Percentiles rank a stretch among this genome's conserved stretches.
These are phyloP conservation scores for Nicotiana knightiana DNA, from an alignment of 257 asterid genomes.

Conservation along the genomic window DNA sequence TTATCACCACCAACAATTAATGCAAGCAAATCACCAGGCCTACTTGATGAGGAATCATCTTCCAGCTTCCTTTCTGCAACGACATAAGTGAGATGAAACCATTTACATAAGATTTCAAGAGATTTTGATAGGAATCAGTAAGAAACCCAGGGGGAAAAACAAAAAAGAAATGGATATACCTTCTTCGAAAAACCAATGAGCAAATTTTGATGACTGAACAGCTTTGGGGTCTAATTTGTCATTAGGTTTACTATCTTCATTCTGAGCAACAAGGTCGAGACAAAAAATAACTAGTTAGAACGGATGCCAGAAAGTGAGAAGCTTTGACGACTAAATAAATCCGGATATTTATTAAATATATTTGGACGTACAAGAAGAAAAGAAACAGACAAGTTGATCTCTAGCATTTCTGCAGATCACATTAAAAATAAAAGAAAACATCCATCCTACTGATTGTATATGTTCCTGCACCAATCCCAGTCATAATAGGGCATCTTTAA, in stretches of 20 bases:
- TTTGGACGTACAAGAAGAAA: neutral
- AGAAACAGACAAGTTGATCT: neutral
- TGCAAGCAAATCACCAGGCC: slow-evolving; percentile 60
- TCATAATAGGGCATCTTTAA: neutral
- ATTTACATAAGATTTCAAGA: neutral
- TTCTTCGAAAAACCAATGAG: slow-evolving; percentile 81
- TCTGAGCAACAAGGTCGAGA: slow-evolving; percentile 30
- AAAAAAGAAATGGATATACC: slow-evolving; percentile 31
- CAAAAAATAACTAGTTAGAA: slow-evolving; percentile 1
- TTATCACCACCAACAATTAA: slow-evolving; percentile 63
- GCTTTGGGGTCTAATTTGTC: slow-evolving; percentile 42
- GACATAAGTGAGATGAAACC: neutral
- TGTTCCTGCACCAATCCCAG: neutral
- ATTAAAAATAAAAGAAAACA: neutral
- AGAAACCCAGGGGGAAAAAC: neutral
- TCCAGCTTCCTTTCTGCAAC: slow-evolving; percentile 51
- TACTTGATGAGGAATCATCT: slow-evolving; percentile 30
- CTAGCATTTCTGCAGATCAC: neutral
- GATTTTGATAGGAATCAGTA: neutral
- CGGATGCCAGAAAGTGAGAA: slow-evolving; percentile 16
- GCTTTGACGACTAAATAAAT: neutral
- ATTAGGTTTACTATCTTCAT: slow-evolving; percentile 34
- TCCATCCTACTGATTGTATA: neutral
- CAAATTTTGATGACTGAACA: slow-evolving; percentile 63
- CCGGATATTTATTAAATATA: neutral